Conservation (phyloP, 2,329 filamentous ascomycete species). For the Ceratocystis eucalypticola region DNA sequence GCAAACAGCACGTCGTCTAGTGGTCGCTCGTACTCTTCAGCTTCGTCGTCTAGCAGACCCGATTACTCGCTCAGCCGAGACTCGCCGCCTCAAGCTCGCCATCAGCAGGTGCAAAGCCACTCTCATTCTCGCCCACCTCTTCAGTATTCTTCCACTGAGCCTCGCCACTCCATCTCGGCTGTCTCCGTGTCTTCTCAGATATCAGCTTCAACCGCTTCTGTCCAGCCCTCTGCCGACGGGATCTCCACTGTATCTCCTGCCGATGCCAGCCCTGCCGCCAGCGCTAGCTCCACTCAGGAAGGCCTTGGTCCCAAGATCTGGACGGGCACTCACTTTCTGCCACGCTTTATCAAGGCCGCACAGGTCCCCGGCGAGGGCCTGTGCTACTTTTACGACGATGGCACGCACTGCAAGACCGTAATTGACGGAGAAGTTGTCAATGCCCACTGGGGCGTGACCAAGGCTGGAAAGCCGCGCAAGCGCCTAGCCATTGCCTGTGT, state of each 20-base stretch:
- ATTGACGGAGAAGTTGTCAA: conserved; percentile 82
- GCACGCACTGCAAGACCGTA: conserved; percentile 64
- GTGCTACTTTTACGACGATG: conserved; percentile 79
- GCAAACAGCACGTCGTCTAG: neutral
- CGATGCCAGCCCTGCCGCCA: conserved; percentile 24
- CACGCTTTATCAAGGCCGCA: conserved; percentile 48
- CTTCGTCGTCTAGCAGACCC: neutral
- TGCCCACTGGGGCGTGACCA: conserved; percentile 85
- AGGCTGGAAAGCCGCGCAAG: conserved; percentile 86
- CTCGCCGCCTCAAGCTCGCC: neutral
- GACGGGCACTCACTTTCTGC: conserved; percentile 53
- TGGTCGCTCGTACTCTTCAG: neutral
- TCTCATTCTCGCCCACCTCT: neutral
- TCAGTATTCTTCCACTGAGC: neutral
- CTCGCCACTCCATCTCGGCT: neutral
- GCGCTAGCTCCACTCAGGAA: conserved; percentile 41
- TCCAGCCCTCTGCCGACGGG: neutral
- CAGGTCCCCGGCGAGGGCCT: conserved; percentile 65
- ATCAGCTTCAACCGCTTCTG: neutral
- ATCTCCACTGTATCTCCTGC: neutral
- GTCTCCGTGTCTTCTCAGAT: neutral
- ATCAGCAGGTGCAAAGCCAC: neutral
- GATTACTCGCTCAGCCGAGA: neutral
- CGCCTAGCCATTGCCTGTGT: conserved; percentile 83
- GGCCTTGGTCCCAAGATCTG: conserved; percentile 54